These are phyloP conservation scores for Eucalyptus erythrocorys DNA, from an alignment of 345 rosid species.

Conservation along the genomic window DNA sequence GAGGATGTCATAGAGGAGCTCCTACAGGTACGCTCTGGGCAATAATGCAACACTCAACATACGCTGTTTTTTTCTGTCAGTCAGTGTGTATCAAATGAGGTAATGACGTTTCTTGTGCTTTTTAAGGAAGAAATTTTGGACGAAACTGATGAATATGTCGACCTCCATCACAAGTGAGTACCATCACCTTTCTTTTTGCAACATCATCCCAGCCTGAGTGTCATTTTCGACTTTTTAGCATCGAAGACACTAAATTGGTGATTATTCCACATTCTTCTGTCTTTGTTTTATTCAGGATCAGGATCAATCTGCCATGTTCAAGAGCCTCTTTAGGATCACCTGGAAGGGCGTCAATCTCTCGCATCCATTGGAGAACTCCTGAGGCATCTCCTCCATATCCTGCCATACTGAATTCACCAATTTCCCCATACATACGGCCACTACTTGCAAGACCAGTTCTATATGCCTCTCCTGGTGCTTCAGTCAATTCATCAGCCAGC, in stretches of 20 bases:
- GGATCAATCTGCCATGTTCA: not conserved
- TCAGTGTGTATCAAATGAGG: not conserved
- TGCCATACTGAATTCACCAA: not conserved
- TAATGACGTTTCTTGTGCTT: not conserved
- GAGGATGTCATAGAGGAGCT: slow-evolving; percentile 10
- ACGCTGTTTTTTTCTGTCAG: not conserved
- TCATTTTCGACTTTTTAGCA: not conserved
- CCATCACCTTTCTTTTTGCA: not conserved
- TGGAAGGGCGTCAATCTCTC: not conserved
- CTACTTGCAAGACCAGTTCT: not conserved
- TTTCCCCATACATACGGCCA: not conserved
- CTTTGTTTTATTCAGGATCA: not conserved
- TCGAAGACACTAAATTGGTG: not conserved
- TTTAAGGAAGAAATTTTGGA: not conserved
- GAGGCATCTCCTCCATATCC: not conserved
- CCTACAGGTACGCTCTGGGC: not conserved
- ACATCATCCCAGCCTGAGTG: not conserved
- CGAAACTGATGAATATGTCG: slow-evolving; percentile 1
- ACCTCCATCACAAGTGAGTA: slow-evolving; percentile 1
- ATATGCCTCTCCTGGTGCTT: not conserved
- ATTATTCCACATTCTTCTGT: not conserved
- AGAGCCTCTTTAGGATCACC: not conserved
- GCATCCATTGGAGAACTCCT: not conserved
- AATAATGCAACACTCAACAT: not conserved
- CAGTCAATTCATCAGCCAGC: not conserved